These are phyloP conservation scores for Pycnococcus provasolii DNA, from an alignment of 139 green algal genomes.

Conservation along the genomic window DNA sequence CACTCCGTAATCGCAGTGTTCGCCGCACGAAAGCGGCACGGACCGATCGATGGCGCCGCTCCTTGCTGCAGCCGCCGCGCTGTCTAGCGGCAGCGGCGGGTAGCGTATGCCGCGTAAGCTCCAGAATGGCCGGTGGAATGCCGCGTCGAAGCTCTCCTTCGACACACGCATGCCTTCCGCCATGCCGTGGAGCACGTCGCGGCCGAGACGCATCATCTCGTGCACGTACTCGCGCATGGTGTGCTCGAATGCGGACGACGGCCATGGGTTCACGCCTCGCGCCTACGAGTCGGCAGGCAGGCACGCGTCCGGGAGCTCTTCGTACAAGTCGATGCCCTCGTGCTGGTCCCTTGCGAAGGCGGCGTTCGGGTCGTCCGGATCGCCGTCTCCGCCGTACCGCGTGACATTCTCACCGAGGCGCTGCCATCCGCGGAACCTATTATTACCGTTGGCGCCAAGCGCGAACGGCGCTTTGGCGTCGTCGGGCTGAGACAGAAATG, in stretches of 20 bases:
- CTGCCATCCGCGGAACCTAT: constrained; percentile 41
- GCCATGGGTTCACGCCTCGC: constrained; percentile 41
- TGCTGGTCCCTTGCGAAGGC: constrained; percentile 44
- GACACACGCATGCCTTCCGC: not conserved
- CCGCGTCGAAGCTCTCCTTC: not conserved
- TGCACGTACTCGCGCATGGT: constrained; percentile 31
- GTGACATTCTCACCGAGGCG: constrained; percentile 48
- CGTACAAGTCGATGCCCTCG: constrained; percentile 49
- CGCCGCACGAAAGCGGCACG: constrained; percentile 43
- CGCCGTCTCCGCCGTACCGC: constrained; percentile 26
- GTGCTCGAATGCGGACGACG: constrained; percentile 30
- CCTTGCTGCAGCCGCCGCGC: too few species aligned
- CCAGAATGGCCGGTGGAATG: not conserved
- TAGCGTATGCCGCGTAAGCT: not conserved
- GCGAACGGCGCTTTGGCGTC: not conserved
- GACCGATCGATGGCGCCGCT: constrained; percentile 6
- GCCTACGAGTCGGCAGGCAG: not conserved
- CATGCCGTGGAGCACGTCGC: constrained; percentile 25
- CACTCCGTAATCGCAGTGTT: constrained; percentile 56
- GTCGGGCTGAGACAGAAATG: not conserved
- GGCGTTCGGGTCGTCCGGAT: not conserved
- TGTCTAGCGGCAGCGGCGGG: not conserved
- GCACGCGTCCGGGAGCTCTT: constrained; percentile 21
- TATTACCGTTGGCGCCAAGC: not conserved
- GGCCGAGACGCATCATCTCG: constrained; percentile 29